These are phyloP conservation scores for Xerocomus spinulosus DNA, from an alignment of 768 basidiomycete genomes.

Conservation along the genomic window DNA sequence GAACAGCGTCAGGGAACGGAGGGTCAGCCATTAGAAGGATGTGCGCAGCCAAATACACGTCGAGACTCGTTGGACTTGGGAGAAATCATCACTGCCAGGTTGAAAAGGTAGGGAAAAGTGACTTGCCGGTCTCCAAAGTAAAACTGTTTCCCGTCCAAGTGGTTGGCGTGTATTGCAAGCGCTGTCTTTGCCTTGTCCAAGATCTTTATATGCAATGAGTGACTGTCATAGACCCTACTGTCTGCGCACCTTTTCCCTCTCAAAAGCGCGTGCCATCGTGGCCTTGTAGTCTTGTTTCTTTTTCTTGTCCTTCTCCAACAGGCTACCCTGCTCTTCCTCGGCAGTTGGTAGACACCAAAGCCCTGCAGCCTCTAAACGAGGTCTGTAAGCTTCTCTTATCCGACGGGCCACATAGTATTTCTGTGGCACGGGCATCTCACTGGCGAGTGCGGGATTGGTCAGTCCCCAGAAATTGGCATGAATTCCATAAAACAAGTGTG, in stretches of 20 bases:
- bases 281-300: constrained; percentile 33
- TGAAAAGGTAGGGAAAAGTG: neutral
- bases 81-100: neutral
- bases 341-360: constrained; percentile 49
- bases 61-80: constrained; percentile 56
- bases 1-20: constrained; percentile 55
- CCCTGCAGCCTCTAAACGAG: constrained; percentile 58
- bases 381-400: constrained; percentile 51
- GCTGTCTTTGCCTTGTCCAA: constrained; percentile 52
- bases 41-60: constrained; percentile 65
- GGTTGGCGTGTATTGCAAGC: constrained; percentile 54
- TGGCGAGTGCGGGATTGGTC: constrained; percentile 51
- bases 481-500: constrained; percentile 58
- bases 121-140: constrained; percentile 48
- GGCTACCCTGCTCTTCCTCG: constrained; percentile 37
- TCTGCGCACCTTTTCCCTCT: constrained; percentile 50
- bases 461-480: constrained; percentile 58
- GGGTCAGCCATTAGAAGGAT: constrained; percentile 55
- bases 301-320: constrained; percentile 33
- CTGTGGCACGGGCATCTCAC: constrained; percentile 60
- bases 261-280: constrained; percentile 52
- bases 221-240: neutral
- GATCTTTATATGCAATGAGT: constrained; percentile 39
- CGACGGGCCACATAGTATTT: constrained; percentile 68
- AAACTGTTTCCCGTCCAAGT: constrained; percentile 48